phyloP scores from a whole-genome alignment of 371 early-diverging fungal species.

The Blyttiomyces sp. region DNA sequence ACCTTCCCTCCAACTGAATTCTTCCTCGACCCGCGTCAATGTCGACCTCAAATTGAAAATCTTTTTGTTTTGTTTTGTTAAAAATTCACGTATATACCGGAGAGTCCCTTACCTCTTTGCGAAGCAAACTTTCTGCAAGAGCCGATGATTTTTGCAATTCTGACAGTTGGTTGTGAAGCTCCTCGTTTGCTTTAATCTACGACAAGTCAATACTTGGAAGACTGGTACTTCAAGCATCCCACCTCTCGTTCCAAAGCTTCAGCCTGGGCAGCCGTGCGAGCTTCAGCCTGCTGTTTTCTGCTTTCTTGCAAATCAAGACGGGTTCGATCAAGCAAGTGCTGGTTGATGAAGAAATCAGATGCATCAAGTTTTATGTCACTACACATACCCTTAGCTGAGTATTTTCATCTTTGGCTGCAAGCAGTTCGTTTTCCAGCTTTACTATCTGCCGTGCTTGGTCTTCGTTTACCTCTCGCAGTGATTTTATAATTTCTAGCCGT shows the following conservation, averaged over 20 bases:
- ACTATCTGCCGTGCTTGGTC: constrained; percentile 64
- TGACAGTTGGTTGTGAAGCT: constrained; percentile 54
- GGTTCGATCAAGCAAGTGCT: constrained; percentile 32
- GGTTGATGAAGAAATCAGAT: neutral
- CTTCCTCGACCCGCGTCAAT: constrained; percentile 57
- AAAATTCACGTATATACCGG: too few relatives aligned
- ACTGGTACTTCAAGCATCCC: neutral
- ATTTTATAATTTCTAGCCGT: constrained; percentile 49
- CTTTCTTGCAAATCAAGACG: constrained; percentile 36
- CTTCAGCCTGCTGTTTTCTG: constrained; percentile 37
- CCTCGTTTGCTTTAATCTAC: constrained; percentile 36
- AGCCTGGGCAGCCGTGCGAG: constrained; percentile 47
- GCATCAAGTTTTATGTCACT: too few relatives aligned
- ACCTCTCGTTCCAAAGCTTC: constrained; percentile 60
- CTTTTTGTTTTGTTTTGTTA: too few relatives aligned
- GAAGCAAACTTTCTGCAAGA: constrained; percentile 35
- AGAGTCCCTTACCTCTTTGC: constrained; percentile 49
- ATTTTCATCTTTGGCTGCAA: constrained; percentile 38
- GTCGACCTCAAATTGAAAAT: constrained; percentile 60
- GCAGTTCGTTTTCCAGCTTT: constrained; percentile 57
- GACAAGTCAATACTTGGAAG: neutral
- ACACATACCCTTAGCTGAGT: constrained; percentile 43
- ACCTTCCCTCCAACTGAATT: constrained; percentile 57
- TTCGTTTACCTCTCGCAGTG: constrained; percentile 52
- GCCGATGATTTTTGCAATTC: constrained; percentile 39